These are phyloP conservation scores for Fusarium agapanthi DNA, from an alignment of 2,329 filamentous ascomycete genomes.

Conservation along the genomic window DNA sequence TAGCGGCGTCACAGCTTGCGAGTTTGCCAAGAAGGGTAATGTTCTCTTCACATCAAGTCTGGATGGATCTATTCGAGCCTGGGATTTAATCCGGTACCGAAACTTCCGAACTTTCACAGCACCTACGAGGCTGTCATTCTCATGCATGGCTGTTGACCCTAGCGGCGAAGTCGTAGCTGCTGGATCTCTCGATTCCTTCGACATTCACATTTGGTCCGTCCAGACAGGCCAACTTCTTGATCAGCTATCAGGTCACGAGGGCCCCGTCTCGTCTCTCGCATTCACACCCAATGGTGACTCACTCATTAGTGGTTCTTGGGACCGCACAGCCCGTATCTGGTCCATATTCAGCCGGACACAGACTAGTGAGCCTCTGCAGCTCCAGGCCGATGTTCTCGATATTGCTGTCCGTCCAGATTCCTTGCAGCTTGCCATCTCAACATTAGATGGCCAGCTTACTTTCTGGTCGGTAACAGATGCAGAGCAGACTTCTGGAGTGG, in stretches of 20 bases:
- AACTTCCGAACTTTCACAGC: conserved; percentile 99
- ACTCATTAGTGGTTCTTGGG: conserved; percentile 94
- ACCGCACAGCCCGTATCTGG: conserved; percentile 94
- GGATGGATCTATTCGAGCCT: conserved; percentile 92
- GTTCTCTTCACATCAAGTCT: conserved; percentile 95
- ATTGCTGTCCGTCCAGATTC: conserved; percentile 91
- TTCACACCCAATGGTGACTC: conserved; percentile 88
- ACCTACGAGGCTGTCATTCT: conserved; percentile 89
- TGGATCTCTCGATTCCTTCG: conserved; percentile 93
- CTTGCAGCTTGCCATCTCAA: conserved; percentile 88
- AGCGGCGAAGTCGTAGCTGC: conserved; percentile 96
- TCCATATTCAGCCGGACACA: conserved; percentile 94
- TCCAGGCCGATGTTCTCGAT: conserved; percentile 89
- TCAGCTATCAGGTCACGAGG: conserved; percentile 89
- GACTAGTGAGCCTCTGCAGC: conserved; percentile 90
- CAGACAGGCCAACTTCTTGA: conserved; percentile 96
- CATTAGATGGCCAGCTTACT: conserved; percentile 89
- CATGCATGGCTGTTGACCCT: conserved; percentile 93
- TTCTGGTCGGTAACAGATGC: conserved; percentile 95
- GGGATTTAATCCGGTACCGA: conserved; percentile 94
- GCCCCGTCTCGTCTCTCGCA: conserved; percentile 85
- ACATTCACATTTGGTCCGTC: conserved; percentile 98
- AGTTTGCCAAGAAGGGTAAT: conserved; percentile 94
- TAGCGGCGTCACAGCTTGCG: conserved; percentile 90
- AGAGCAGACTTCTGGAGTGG: conserved; percentile 84